A percentile compares a stretch with the other conserved stretches of the same genome.
These are phyloP conservation scores for Hirsutella rhossiliensis DNA, from an alignment of 2,329 filamentous ascomycete genomes.

Conservation along the genomic window DNA sequence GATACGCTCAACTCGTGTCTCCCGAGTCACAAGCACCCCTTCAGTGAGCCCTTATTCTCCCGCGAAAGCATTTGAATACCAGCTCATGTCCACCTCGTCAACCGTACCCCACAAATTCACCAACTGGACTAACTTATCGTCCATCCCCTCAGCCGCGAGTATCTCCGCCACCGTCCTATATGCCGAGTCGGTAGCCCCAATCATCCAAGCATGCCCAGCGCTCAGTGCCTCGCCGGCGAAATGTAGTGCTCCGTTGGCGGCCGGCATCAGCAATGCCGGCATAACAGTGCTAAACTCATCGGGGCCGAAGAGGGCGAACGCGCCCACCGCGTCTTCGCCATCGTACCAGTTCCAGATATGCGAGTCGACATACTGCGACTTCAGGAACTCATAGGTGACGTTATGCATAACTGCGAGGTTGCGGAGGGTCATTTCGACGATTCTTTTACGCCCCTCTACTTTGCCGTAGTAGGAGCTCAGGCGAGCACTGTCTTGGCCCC, in stretches of 20 bases:
- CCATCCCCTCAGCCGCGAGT: slow-evolving; percentile 7
- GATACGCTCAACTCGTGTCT: too few relatives aligned
- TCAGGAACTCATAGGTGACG: slow-evolving; percentile 9
- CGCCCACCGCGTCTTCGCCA: slow-evolving; percentile 10
- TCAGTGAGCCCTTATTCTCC: too few relatives aligned
- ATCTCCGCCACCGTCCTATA: slow-evolving; percentile 8
- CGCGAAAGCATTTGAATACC: slow-evolving; percentile 6
- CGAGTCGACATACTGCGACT: slow-evolving; percentile 7
- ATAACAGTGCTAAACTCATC: slow-evolving; percentile 10
- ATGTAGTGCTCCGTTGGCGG: slow-evolving; percentile 11
- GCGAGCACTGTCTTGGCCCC: slow-evolving; percentile 13
- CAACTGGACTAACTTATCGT: slow-evolving; percentile 9
- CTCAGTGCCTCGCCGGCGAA: slow-evolving; percentile 15
- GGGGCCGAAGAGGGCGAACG: slow-evolving; percentile 13
- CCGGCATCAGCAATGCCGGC: slow-evolving; percentile 11
- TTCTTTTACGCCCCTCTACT: slow-evolving; percentile 2
- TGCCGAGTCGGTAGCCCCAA: slow-evolving; percentile 13
- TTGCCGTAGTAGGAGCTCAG: slow-evolving; percentile 10
- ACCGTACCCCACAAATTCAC: slow-evolving; percentile 8
- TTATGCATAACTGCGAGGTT: slow-evolving; percentile 11
- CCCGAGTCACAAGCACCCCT: too few relatives aligned
- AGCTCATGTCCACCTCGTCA: slow-evolving; percentile 12
- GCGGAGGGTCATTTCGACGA: slow-evolving; percentile 9
- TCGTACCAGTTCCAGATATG: slow-evolving; percentile 13
- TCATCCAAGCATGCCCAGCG: slow-evolving; percentile 13